These are phyloP conservation scores for Alternaria triticina DNA, from an alignment of 2,329 filamentous ascomycete genomes.

Conservation along the genomic window DNA sequence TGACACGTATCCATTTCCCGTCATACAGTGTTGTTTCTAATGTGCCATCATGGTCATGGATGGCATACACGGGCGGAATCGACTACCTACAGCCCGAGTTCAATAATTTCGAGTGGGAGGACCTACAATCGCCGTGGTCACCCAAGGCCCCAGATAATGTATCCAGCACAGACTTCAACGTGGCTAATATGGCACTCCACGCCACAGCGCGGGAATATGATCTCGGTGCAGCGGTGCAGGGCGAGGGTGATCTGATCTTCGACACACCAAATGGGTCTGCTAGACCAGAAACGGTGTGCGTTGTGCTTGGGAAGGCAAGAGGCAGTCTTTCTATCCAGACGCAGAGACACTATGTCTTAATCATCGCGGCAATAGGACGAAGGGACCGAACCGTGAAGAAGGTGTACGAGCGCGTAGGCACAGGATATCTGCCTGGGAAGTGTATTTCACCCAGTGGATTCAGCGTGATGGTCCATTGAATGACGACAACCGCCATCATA, in stretches of 20 bases:
- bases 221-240: background rate
- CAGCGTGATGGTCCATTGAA: background rate
- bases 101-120: conserved; percentile 18
- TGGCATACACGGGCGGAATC: conserved; percentile 23
- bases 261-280: background rate
- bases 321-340: background rate
- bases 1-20: conserved; percentile 8
- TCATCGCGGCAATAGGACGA: background rate
- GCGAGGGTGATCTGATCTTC: background rate
- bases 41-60: conserved; percentile 24
- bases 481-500: background rate
- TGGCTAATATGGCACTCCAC: background rate
- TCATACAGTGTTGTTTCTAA: background rate
- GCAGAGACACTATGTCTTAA: background rate
- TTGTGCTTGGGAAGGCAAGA: conserved; percentile 2
- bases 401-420: background rate
- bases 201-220: background rate
- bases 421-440: background rate
- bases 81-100: conserved; percentile 17
- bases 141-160: background rate
- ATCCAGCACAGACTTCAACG: background rate
- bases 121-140: conserved; percentile 2
- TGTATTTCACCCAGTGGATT: background rate
- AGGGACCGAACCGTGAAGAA: background rate
- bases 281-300: background rate